Evolutionary conservation across 202 grass and related monocot species (phyloP).

Genomic region (Brachypodium distachyon): DNA sequence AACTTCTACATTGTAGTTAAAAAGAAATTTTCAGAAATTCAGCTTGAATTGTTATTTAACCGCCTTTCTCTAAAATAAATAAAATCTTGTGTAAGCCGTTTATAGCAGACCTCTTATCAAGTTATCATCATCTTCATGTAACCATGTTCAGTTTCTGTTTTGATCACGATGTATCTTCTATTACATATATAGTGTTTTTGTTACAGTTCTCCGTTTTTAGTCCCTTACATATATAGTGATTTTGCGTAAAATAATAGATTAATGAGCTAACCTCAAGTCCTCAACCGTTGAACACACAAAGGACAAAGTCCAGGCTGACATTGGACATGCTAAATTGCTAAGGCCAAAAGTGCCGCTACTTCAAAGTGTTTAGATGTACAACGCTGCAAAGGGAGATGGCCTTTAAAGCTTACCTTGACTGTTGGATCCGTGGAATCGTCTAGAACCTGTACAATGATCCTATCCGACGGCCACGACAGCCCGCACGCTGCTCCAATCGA

Average conservation of each 20-base stretch:
- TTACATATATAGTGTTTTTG: no score
- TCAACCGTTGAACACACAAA: no score
- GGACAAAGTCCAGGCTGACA: no score
- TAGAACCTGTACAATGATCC: conserved; percentile 68
- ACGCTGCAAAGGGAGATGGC: background rate
- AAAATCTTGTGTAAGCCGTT: background rate
- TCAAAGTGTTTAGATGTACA: background rate
- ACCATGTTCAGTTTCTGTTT: background rate
- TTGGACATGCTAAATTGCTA: no score
- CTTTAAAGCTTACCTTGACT: conserved; percentile 37
- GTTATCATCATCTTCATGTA: background rate
- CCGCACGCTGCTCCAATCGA: conserved; percentile 71
- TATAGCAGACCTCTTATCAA: background rate
- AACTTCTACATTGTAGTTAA: background rate
- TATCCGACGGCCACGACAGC: conserved; percentile 80
- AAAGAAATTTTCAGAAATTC: background rate
- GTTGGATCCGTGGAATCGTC: conserved; percentile 89
- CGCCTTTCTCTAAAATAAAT: background rate
- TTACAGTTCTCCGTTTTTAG: no score
- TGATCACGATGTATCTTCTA: background rate
- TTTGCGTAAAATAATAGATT: no score
- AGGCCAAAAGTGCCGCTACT: background rate
- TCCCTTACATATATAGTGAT: no score
- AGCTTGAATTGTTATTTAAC: background rate
- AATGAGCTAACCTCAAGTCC: no score